Conservation (phyloP, 257 asterid genomes). For the Solanum rostratum region DNA sequence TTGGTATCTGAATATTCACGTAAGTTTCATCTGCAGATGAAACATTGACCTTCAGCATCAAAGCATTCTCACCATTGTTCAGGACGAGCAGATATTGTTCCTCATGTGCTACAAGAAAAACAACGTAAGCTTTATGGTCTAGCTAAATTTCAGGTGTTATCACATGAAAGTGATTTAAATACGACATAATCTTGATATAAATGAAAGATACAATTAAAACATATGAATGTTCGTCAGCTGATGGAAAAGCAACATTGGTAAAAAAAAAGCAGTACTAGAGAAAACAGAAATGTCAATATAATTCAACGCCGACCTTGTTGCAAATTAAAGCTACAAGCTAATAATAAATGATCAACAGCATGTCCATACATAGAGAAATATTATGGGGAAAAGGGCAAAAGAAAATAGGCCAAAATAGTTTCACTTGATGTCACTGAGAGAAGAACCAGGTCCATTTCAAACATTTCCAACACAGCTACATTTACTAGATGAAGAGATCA, state of each 20-base stretch:
- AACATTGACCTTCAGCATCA: slow-evolving; percentile 10
- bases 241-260: not conserved
- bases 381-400: not conserved
- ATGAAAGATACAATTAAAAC: not conserved
- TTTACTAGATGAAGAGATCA: not conserved
- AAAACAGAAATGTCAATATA: not conserved
- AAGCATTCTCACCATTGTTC: slow-evolving; percentile 9
- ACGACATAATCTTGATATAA: not conserved
- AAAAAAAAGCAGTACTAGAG: not conserved
- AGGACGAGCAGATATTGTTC: slow-evolving; percentile 10
- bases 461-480: not conserved
- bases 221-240: not conserved
- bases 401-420: not conserved
- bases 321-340: not conserved
- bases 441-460: not conserved
- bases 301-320: not conserved
- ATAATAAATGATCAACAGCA: not conserved
- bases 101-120: slow-evolving; percentile 6
- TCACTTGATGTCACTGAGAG: not conserved
- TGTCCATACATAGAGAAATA: not conserved
- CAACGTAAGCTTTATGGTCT: not conserved
- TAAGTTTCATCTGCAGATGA: slow-evolving; percentile 7
- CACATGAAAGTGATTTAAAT: not conserved
- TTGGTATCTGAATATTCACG: slow-evolving; percentile 10
- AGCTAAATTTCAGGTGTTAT: not conserved